phyloP scores from a whole-genome alignment of 2,329 filamentous ascomycete genomes.

The Fusarium pseudonygamai region DNA sequence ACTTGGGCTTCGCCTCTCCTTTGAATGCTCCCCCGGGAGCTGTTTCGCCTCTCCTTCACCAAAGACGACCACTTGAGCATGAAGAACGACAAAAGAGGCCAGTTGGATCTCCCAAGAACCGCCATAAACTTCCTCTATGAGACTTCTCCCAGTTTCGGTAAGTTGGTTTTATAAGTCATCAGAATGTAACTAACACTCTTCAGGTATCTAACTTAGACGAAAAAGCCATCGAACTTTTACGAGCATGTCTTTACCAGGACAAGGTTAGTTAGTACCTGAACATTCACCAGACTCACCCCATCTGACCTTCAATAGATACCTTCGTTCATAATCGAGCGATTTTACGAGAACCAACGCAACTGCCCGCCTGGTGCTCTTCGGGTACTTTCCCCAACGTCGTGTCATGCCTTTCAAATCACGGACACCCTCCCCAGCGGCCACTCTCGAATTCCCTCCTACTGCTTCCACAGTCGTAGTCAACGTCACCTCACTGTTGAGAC shows the following conservation, averaged over 20 bases:
- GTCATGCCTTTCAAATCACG: background rate
- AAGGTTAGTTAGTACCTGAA: too few species aligned
- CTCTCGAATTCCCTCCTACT: background rate
- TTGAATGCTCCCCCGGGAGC: background rate
- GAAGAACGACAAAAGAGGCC: background rate
- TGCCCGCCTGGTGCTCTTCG: background rate
- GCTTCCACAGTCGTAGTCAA: accelerated
- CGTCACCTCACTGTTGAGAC: accelerated
- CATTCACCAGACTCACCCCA: too few species aligned
- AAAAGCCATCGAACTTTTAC: too few species aligned
- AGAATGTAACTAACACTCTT: background rate
- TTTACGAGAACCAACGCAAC: too few species aligned
- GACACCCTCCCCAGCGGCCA: accelerated
- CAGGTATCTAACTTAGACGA: too few species aligned
- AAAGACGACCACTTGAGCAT: background rate
- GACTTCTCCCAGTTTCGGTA: background rate
- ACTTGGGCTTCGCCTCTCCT: background rate
- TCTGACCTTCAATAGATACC: too few species aligned
- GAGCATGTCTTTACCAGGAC: too few species aligned
- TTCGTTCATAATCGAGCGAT: too few species aligned
- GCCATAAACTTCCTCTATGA: too few species aligned
- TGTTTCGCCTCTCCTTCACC: background rate
- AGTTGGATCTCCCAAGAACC: background rate
- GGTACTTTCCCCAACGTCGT: accelerated
- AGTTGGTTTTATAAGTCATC: too few species aligned